phyloP scores from a whole-genome alignment of 2,329 filamentous ascomycete species.

The Purpureocillium takamizusanense region DNA sequence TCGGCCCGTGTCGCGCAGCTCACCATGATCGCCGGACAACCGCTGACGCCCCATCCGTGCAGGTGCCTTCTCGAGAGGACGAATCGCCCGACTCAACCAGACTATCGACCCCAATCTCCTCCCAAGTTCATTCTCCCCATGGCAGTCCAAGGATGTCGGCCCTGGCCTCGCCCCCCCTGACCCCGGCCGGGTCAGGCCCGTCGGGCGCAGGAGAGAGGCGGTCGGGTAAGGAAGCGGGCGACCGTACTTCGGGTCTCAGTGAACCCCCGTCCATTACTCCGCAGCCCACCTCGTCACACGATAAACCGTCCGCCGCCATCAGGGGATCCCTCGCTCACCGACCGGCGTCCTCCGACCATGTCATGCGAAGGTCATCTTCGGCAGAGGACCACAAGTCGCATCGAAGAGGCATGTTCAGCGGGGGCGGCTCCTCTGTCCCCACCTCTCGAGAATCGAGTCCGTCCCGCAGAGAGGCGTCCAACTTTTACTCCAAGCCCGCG shows the following conservation, averaged over 20 bases:
- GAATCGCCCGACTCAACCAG: constrained; percentile 52
- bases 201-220: constrained; percentile 19
- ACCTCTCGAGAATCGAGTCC: constrained; percentile 56
- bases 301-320: constrained; percentile 34
- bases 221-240: constrained; percentile 21
- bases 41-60: constrained; percentile 1
- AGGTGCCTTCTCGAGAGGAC: constrained; percentile 54
- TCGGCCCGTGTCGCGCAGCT: constrained; percentile 6
- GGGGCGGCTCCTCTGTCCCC: constrained; percentile 44
- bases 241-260: constrained; percentile 27
- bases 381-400: constrained; percentile 33
- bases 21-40: constrained; percentile 6
- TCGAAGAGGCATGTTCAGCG: constrained; percentile 44
- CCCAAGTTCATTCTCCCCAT: constrained; percentile 55
- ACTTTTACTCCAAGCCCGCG: constrained; percentile 63
- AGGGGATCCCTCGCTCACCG: constrained; percentile 31
- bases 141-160: constrained; percentile 59
- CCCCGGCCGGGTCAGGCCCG: constrained; percentile 64
- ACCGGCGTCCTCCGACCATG: constrained; percentile 31
- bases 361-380: constrained; percentile 31
- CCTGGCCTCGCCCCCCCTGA: constrained; percentile 82
- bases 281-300: constrained; percentile 52
- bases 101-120: constrained; percentile 56
- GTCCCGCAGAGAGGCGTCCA: constrained; percentile 51
- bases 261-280: constrained; percentile 52